Evolutionary conservation across 169 alveolate genomes (phyloP), one percentile per base, ranked within the genome.

Genomic region (Plasmodium sp.): DNA sequence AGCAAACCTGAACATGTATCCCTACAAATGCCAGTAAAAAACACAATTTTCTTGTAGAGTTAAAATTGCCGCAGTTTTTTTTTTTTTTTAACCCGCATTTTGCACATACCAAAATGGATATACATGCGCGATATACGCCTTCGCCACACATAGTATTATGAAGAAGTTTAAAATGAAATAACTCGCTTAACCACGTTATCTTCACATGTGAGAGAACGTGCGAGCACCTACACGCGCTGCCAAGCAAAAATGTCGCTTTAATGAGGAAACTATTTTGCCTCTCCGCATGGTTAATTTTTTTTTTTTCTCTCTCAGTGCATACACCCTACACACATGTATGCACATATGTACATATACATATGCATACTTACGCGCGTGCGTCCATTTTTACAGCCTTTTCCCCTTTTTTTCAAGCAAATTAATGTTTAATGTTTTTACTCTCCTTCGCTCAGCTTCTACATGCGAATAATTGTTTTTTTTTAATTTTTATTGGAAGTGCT

Each of bases 311-410:
- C 71, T 6, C 22, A 18, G 16, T 43, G 84, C 34, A 39, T 80
- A 43, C 58, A 80, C 84, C 31, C 16, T 22, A 80, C 58, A 80
- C 58, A 33, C 58, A 80, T 45, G 71, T 80, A 80, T 18, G 84
- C 34, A 31, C 71, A 80, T 39, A 12, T 79, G 12, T 77, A 77
- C 12, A 39, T 33, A 34, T 34, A 75, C 5, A 34, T 77, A 77
- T 77, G 51, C 31, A 14, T 18, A 34, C 48, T 39, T 77, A 51
- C 18, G 33, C 16, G 58, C 16, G 74, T 80, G 5, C 39, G 71
- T 18, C n/a, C n/a, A 80, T 45, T 43, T 45, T 77, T 77, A 77
- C 16, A 77, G 27, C 18, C 16, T 77, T 77, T 67, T 67, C 9
- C 3, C 77, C 43, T 62, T 62, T 62, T 62, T 62, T 62, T 18